A percentile compares a stretch with the other conserved stretches of the same genome.
Evolutionary conservation across 495 filamentous ascomycete genomes (phyloP).

Genomic region (Pyronema domesticum): DNA sequence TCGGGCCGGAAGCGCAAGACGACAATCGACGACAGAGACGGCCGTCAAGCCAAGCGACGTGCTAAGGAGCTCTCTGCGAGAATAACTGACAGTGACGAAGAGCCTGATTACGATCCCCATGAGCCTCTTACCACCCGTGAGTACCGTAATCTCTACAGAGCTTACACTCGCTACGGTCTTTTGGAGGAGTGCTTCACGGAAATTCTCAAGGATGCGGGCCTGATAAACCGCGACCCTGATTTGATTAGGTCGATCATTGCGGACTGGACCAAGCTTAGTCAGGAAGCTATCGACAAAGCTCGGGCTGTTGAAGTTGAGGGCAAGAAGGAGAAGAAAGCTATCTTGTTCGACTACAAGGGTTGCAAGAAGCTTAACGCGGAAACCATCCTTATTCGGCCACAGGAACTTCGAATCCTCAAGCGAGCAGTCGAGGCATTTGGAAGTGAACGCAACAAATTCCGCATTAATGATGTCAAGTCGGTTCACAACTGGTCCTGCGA

Average conservation of each 20-base stretch:
- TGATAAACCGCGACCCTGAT: constrained; percentile 60
- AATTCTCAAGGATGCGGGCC: constrained; percentile 63
- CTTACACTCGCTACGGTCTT: constrained; percentile 73
- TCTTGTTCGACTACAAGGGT: constrained; percentile 79
- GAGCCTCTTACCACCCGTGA: constrained; percentile 79
- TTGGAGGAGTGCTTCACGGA: constrained; percentile 75
- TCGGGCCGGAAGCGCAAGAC: constrained; percentile 68
- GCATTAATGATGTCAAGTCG: constrained; percentile 77
- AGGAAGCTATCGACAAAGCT: constrained; percentile 19
- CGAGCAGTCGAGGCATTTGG: constrained; percentile 44
- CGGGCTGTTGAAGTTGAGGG: constrained; percentile 42
- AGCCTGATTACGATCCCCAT: constrained; percentile 45
- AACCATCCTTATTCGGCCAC: constrained; percentile 74
- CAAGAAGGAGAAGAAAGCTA: constrained; percentile 93
- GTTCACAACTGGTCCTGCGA: constrained; percentile 63
- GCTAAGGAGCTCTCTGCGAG: constrained; percentile 47
- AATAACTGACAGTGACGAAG: constrained; percentile 28
- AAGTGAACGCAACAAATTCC: constrained; percentile 54
- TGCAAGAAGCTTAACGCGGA: constrained; percentile 89
- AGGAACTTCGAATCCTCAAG: constrained; percentile 68
- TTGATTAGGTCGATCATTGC: constrained; percentile 47
- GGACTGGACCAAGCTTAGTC: constrained; percentile 28
- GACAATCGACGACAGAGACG: constrained; percentile 45
- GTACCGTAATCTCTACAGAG: constrained; percentile 69
- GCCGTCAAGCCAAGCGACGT: constrained; percentile 82